phyloP scores from a whole-genome alignment of 2,329 filamentous ascomycete genomes.

The Diaporthe aspalathi region DNA sequence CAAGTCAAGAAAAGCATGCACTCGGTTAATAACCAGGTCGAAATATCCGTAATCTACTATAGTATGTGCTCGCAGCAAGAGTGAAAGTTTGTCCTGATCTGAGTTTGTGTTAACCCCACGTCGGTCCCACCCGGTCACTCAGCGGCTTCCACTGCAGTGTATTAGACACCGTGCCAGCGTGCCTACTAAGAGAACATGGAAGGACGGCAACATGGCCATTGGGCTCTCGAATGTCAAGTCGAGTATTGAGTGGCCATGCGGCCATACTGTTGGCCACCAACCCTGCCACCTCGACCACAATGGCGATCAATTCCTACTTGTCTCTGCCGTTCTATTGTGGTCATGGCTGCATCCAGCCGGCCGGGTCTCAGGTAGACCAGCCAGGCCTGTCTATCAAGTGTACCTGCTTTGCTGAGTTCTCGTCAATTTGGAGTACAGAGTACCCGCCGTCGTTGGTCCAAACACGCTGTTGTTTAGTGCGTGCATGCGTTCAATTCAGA shows the following conservation, averaged over 20 bases:
- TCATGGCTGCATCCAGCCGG: constrained; percentile 20
- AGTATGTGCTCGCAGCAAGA: background rate
- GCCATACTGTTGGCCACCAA: background rate
- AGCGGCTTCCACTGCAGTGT: background rate
- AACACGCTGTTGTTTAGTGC: background rate
- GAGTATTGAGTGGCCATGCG: background rate
- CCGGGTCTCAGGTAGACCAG: constrained; percentile 1
- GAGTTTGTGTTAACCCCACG: background rate
- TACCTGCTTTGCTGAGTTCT: background rate
- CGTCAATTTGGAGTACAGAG: background rate
- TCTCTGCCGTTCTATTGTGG: background rate
- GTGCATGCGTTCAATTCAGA: background rate
- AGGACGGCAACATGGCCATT: background rate
- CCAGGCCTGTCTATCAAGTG: background rate
- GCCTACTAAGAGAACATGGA: background rate
- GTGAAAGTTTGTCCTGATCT: constrained; percentile 20
- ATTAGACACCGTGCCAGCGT: too few relatives aligned
- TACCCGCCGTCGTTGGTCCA: background rate
- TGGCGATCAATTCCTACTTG: background rate
- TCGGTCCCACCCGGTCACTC: background rate
- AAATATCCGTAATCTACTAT: too few relatives aligned
- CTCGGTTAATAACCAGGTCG: too few relatives aligned
- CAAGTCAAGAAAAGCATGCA: too few relatives aligned
- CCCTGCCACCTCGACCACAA: background rate
- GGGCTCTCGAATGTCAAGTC: background rate